Percentiles rank a stretch among this genome's conserved stretches.
Conservation (phyloP, 176 grass and related monocot species). For the Alopecurus myosuroides region DNA sequence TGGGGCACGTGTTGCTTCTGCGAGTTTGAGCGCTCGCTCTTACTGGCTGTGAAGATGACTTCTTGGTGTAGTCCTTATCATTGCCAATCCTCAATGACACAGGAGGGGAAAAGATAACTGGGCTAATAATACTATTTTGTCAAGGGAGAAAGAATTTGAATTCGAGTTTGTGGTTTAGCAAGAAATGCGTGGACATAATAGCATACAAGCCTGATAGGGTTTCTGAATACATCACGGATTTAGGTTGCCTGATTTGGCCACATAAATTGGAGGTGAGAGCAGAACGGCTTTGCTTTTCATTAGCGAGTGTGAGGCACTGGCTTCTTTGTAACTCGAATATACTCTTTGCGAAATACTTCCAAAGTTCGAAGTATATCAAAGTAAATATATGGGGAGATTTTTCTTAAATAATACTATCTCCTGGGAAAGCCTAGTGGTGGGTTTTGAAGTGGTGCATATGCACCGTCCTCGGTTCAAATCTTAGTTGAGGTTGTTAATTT, state of each 20-base stretch:
- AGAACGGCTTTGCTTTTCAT: not conserved
- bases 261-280: not conserved
- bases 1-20: not conserved
- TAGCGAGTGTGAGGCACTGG: not conserved
- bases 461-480: not conserved
- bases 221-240: not conserved
- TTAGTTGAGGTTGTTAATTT: not conserved
- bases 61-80: not conserved
- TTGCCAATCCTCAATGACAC: not conserved
- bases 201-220: not conserved
- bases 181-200: not conserved
- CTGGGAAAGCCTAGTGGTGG: not conserved
- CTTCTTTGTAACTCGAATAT: not conserved
- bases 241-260: not conserved
- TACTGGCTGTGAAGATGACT: not conserved
- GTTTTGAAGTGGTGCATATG: not conserved
- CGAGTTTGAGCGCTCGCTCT: not conserved
- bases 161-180: not conserved
- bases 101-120: not conserved
- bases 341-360: not conserved
- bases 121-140: not conserved
- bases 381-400: not conserved
- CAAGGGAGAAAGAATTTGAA: not conserved
- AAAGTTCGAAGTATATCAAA: not conserved
- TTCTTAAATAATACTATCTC: not conserved